Evolutionary conservation across 345 rosid genomes (phyloP), one percentile per base, ranked within the genome.

Genomic region (Moringa oleifera): DNA sequence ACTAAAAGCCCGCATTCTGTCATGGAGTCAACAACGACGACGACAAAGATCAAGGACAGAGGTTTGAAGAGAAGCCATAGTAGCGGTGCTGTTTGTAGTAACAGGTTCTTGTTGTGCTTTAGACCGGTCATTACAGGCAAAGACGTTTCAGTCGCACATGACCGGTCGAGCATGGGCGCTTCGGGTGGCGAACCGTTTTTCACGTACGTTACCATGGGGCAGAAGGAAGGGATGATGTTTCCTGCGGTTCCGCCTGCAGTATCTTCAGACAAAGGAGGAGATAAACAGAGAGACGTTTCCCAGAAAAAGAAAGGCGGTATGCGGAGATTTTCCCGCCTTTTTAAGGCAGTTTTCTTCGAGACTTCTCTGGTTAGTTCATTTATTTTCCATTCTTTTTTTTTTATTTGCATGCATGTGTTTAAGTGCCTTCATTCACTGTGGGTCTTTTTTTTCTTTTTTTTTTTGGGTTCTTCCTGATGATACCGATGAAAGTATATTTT

Each of bases 341-440:
- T 77, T 51, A 79, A 61, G 74, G 81, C 77, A 15, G 66, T 76
- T 23, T 25, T 83, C 23, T 70, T 79, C 9, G 83, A 73, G 65
- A 73, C 80, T 19, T 69, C 81, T 20, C 20, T 83, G 84, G 91
- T 85, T 18, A 56, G 74, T 67, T n/a, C n/a, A n/a, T n/a, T n/a
- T n/a, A n/a, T n/a, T n/a, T n/a, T 33, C 37, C 37, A 33, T 33
- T 33, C 5, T 33, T 33, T 33, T 33, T 33, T 5, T n/a, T n/a
- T n/a, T n/a, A n/a, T n/a, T n/a, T n/a, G n/a, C n/a, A n/a, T n/a
- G n/a, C n/a, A n/a, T n/a, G n/a, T 33, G 6, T 33, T 5, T 4
- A 33, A 33, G 11, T 33, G 37, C 5, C 37, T 4, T 4, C 37
- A 33, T 33, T 5, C 37, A 33, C 37, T 33, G 11, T 4, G 5